Evolutionary conservation across 2,329 filamentous ascomycete genomes (phyloP), one percentile per base, ranked within the genome.

Genomic region (Beauveria pseudobassiana): DNA sequence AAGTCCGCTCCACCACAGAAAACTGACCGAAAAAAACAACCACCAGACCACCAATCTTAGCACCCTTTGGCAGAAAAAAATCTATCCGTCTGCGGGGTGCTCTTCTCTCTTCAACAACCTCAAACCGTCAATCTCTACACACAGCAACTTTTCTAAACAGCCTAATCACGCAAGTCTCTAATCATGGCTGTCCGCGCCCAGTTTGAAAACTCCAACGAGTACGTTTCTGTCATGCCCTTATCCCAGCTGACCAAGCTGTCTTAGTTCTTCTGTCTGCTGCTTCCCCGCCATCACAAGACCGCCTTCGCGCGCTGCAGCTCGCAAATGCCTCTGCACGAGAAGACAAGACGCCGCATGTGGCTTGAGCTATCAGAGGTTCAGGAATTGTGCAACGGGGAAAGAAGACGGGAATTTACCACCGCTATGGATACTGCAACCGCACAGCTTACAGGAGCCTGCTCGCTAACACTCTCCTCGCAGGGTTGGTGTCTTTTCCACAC

Each of bases 171-270:
- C 42, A 18, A 42, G 42, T 50, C 62, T 64, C 65, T 66, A 63
- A 79, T 69, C 71, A 88, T 88, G 86, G 84, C 86, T 72, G 84
- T 88, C 63, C 84, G 86, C 72, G 85, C 86, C 68, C 85, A 91
- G 75, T 95, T 95, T 75, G 90, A 95, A 78, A 93, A 93, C 80
- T 93, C 89, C 71, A 93, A 93, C 80, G 90, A 95, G 90, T 93
- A 81, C 73, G 87, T 79, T 53, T 58, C 38, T 18, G 14, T n/a
- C 5, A 22, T 58, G 5, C 30, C 43, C 26, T 48, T 30, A 10
- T 59, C 34, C 30, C 49, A 16, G 18, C n/a, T 40, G 40, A 9
- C 7, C 6, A 20, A 46, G 26, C 24, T 38, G 20, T 38, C 12
- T 52, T 34, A n/a, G n/a, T 28, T 20, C 28, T 38, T 28, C 10